These are phyloP conservation scores for Chalara sp. DNA, from an alignment of 2,329 filamentous ascomycete genomes.

Conservation along the genomic window DNA sequence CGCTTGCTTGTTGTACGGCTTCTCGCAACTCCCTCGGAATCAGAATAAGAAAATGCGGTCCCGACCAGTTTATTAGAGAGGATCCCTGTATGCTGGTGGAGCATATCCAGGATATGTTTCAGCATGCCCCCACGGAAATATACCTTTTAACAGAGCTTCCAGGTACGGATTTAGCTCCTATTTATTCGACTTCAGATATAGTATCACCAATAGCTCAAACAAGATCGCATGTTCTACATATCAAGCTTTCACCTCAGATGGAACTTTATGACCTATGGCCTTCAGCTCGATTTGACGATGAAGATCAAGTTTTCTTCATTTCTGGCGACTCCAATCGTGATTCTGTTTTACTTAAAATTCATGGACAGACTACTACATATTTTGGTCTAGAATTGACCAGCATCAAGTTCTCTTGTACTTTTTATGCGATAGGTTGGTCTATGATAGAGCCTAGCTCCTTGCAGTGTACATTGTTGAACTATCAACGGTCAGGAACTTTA, in stretches of 20 bases:
- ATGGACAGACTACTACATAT: neutral
- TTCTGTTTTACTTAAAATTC: neutral
- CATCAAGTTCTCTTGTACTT: neutral
- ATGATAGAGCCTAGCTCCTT: neutral
- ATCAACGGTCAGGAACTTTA: neutral
- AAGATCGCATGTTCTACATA: constrained; percentile 2
- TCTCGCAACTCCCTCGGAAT: neutral
- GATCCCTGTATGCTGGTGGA: constrained; percentile 1
- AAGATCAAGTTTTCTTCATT: constrained; percentile 4
- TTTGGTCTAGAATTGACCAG: neutral
- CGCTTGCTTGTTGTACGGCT: neutral
- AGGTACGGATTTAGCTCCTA: neutral
- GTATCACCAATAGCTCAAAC: neutral
- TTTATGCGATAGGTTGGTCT: neutral
- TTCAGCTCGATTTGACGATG: constrained; percentile 1
- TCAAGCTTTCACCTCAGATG: neutral
- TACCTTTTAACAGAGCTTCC: neutral
- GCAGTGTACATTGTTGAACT: neutral
- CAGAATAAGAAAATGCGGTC: constrained; percentile 2
- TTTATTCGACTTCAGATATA: neutral
- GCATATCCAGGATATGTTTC: neutral
- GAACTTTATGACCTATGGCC: constrained; percentile 3
- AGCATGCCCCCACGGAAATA: neutral
- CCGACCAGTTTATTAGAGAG: constrained; percentile 3
- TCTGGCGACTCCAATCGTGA: neutral